These are phyloP conservation scores for Diaporthe helianthi DNA, from an alignment of 2,329 filamentous ascomycete genomes.

Conservation along the genomic window DNA sequence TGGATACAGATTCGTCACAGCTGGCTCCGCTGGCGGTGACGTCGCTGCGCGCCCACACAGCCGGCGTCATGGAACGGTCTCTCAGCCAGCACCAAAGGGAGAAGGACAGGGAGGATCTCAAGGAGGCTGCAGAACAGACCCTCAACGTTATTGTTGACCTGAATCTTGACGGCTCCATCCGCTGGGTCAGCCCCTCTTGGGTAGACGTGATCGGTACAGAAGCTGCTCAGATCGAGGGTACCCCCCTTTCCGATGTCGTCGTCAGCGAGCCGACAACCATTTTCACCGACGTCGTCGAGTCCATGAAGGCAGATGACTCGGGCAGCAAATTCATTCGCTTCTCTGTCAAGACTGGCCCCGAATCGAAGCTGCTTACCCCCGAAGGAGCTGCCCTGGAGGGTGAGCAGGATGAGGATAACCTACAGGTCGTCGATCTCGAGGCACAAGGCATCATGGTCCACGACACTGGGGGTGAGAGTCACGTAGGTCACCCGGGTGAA, in stretches of 20 bases:
- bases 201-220: conserved; percentile 86
- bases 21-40: conserved; percentile 62
- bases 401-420: conserved; percentile 48
- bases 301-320: conserved; percentile 91
- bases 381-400: conserved; percentile 49
- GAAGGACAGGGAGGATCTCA: conserved; percentile 84
- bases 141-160: conserved; percentile 96
- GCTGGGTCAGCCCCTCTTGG: conserved; percentile 98
- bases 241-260: conserved; percentile 80
- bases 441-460: conserved; percentile 99
- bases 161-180: conserved; percentile 85
- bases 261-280: conserved; percentile 77
- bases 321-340: conserved; percentile 91
- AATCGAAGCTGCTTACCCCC: conserved; percentile 67
- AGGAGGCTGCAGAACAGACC: conserved; percentile 94
- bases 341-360: conserved; percentile 71
- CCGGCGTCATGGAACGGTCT: conserved; percentile 66
- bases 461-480: conserved; percentile 87
- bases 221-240: conserved; percentile 75
- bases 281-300: conserved; percentile 84
- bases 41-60: conserved; percentile 58
- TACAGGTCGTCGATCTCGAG: conserved; percentile 78
- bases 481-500: conserved; percentile 67
- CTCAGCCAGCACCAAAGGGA: conserved; percentile 90
- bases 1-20: conserved; percentile 53